Evolutionary conservation across 805 yeast genomes (phyloP).

Genomic region (Tetrapisispora nanseiensis): DNA sequence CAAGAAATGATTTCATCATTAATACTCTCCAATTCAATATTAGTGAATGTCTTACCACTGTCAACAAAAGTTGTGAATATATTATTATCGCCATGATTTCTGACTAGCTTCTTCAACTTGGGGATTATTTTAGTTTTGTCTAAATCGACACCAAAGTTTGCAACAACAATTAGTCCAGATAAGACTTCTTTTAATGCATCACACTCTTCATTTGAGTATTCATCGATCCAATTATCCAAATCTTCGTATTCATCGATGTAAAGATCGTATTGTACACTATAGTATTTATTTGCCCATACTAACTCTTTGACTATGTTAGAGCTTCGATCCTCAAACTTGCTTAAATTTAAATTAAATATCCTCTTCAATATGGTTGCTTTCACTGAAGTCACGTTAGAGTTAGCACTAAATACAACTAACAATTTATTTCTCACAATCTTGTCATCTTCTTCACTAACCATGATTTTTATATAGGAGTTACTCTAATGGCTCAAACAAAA

Average conservation of each 20-base stretch:
- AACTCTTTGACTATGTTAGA: constrained; percentile 14
- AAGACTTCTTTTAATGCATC: constrained; percentile 35
- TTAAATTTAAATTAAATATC: neutral
- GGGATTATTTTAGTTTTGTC: neutral
- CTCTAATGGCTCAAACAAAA: no score
- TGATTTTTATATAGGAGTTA: no score
- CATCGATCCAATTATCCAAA: constrained; percentile 31
- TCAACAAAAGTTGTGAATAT: constrained; percentile 6
- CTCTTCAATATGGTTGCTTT: neutral
- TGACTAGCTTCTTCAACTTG: neutral
- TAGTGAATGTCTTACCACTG: constrained; percentile 4
- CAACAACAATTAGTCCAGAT: constrained; percentile 37
- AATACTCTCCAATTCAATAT: constrained; percentile 31
- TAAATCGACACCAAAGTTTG: constrained; percentile 6
- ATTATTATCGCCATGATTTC: neutral
- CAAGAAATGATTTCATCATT: constrained; percentile 15
- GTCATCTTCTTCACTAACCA: no score
- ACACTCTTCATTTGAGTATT: constrained; percentile 31
- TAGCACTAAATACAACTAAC: neutral
- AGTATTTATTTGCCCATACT: constrained; percentile 27
- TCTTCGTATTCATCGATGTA: constrained; percentile 24
- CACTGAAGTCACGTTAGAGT: neutral
- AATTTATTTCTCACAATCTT: neutral
- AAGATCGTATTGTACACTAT: constrained; percentile 20
- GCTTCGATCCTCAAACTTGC: neutral